phyloP scores from a whole-genome alignment of 768 basidiomycete genomes.

The Lentinula raphanica region DNA sequence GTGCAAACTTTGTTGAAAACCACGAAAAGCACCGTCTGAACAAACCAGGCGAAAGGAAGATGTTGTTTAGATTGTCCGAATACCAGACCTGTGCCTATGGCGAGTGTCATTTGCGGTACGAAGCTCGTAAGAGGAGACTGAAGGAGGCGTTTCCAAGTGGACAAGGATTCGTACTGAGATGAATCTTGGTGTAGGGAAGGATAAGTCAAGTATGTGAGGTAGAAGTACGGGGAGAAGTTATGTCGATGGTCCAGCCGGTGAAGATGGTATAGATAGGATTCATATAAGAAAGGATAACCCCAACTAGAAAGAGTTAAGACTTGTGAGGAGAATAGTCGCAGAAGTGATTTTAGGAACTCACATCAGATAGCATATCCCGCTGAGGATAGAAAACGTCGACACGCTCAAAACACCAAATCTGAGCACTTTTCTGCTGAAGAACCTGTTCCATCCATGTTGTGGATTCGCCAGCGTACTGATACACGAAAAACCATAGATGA shows the following conservation, averaged over 20 bases:
- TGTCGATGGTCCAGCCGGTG: conserved; percentile 92
- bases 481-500: conserved; percentile 83
- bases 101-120: conserved; percentile 73
- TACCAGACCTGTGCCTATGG: conserved; percentile 67
- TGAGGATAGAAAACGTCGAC: conserved; percentile 59
- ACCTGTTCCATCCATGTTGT: conserved; percentile 26
- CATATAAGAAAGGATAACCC: conserved; percentile 88
- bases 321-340: neutral
- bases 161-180: neutral
- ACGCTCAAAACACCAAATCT: conserved; percentile 69
- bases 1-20: conserved; percentile 98
- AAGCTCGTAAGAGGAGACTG: conserved; percentile 80
- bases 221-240: conserved; percentile 98
- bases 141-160: conserved; percentile 24
- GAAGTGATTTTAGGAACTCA: conserved; percentile 32
- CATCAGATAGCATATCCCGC: conserved; percentile 67
- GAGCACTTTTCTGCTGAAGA: conserved; percentile 45
- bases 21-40: conserved; percentile 90
- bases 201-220: conserved; percentile 86
- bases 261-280: conserved; percentile 91
- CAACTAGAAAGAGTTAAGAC: conserved; percentile 52
- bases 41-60: conserved; percentile 81
- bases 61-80: conserved; percentile 56
- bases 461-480: conserved; percentile 43
- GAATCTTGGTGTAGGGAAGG: conserved; percentile 30